phyloP scores from a whole-genome alignment of 371 early-diverging fungal species.

The Dichotomocladium elegans region DNA sequence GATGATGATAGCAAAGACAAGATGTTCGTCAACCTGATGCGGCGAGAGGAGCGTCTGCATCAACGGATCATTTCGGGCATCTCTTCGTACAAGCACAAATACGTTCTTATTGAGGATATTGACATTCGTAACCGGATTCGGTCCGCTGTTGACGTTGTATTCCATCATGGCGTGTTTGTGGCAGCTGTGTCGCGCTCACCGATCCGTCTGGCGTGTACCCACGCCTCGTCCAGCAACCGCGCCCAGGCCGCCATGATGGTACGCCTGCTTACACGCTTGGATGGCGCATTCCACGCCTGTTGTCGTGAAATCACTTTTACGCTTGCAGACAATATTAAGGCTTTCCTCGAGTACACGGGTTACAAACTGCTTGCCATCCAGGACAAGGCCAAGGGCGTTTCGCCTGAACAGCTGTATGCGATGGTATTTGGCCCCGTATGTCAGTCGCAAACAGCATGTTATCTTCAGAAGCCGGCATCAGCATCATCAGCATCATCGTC shows the following conservation, averaged over 20 bases:
- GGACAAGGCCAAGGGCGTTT: constrained; percentile 5
- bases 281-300: constrained; percentile 34
- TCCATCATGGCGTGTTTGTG: constrained; percentile 46
- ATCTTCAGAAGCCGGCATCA: neutral
- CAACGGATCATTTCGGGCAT: constrained; percentile 36
- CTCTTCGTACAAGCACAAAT: constrained; percentile 41
- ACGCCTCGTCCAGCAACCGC: constrained; percentile 20
- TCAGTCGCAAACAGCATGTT: neutral
- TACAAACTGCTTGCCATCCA: constrained; percentile 28
- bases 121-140: constrained; percentile 45
- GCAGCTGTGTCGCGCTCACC: constrained; percentile 26
- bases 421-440: constrained; percentile 11
- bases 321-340: constrained; percentile 43
- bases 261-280: constrained; percentile 29
- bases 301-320: constrained; percentile 45
- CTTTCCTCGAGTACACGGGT: constrained; percentile 44
- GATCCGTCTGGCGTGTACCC: constrained; percentile 15
- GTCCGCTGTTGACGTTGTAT: constrained; percentile 38
- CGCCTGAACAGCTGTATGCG: neutral
- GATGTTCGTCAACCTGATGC: constrained; percentile 18
- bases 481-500: neutral
- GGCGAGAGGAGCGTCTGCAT: constrained; percentile 29
- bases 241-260: constrained; percentile 35
- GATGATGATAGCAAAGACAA: constrained; percentile 10
- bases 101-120: constrained; percentile 45